Evolutionary conservation across 305 asterid genomes (phyloP).

Genomic region (Fraxinus platypoda): DNA sequence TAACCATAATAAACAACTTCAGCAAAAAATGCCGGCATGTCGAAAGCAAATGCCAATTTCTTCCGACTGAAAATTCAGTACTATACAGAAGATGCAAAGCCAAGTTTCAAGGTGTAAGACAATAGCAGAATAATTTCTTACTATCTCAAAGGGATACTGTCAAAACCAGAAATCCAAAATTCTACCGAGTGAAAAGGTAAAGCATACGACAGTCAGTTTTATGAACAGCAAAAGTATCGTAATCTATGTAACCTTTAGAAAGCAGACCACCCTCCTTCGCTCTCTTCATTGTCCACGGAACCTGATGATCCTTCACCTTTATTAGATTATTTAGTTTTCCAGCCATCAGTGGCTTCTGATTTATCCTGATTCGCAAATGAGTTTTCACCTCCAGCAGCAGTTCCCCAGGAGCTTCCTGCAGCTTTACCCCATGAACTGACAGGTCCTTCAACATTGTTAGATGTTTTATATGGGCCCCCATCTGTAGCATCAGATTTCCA

Average conservation of each 20-base stretch:
- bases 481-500: slow-evolving; percentile 5
- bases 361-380: slow-evolving; percentile 17
- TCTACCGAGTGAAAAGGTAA: not conserved
- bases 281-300: slow-evolving; percentile 45
- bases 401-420: slow-evolving; percentile 38
- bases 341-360: slow-evolving; percentile 22
- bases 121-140: not conserved
- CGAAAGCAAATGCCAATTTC: not conserved
- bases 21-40: not conserved
- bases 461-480: slow-evolving; percentile 19
- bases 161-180: not conserved
- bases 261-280: slow-evolving; percentile 58
- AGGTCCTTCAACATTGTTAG: slow-evolving; percentile 28
- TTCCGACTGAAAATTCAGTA: not conserved
- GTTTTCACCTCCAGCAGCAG: slow-evolving; percentile 25
- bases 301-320: slow-evolving; percentile 32
- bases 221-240: not conserved
- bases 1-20: not conserved
- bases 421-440: slow-evolving; percentile 36
- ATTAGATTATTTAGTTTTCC: slow-evolving; percentile 7
- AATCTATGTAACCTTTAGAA: slow-evolving; percentile 32
- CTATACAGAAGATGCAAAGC: not conserved
- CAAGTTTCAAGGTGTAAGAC: not conserved
- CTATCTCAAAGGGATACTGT: not conserved
- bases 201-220: not conserved